Conservation (phyloP, 768 basidiomycete species). For the Pisolithus albus region DNA sequence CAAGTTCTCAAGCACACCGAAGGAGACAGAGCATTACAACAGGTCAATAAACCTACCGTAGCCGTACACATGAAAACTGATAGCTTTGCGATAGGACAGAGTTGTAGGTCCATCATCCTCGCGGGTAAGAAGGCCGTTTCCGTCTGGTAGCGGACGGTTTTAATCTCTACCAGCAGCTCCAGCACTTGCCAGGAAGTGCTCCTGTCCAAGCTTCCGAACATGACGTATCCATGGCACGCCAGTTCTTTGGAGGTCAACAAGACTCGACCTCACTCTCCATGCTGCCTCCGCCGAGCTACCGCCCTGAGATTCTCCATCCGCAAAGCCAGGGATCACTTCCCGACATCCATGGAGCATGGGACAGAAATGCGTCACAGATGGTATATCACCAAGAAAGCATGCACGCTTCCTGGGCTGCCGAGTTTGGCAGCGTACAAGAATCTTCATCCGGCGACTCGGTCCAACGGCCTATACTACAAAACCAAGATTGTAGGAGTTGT, state of each 20-base stretch:
- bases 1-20: constrained; percentile 89
- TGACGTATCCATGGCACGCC: constrained; percentile 68
- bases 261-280: constrained; percentile 29
- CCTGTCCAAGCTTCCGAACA: constrained; percentile 47
- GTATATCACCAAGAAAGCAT: constrained; percentile 28
- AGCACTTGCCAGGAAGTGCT: constrained; percentile 62
- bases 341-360: constrained; percentile 48
- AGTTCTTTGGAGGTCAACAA: constrained; percentile 60
- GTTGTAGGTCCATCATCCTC: constrained; percentile 67
- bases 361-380: constrained; percentile 41
- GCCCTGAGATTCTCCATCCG: constrained; percentile 24
- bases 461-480: constrained; percentile 27
- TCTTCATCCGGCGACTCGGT: constrained; percentile 19
- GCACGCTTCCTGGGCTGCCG: constrained; percentile 47
- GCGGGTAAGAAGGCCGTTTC: constrained; percentile 37
- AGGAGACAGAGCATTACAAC: constrained; percentile 80
- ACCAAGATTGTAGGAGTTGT: constrained; percentile 19
- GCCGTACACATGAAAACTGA: neutral
- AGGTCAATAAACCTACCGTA: constrained; percentile 40
- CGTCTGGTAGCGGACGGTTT: neutral
- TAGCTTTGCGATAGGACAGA: constrained; percentile 48
- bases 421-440: constrained; percentile 38
- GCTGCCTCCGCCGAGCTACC: constrained; percentile 26
- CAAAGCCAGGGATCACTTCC: constrained; percentile 22
- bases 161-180: constrained; percentile 43